Conservation (phyloP, 2,329 filamentous ascomycete genomes). For the Ascochyta rabiei region DNA sequence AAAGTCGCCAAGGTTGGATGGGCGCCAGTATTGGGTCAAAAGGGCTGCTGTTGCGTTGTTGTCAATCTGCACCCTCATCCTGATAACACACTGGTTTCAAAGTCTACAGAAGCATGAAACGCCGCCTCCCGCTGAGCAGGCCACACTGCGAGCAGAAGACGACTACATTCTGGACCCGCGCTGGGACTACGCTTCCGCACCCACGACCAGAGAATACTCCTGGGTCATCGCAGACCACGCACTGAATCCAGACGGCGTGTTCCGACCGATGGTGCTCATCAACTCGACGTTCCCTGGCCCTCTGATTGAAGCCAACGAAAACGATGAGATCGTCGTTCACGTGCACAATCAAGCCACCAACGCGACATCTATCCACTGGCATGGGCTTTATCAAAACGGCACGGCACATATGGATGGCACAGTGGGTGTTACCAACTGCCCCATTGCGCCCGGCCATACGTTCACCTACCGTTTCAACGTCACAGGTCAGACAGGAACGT, state of each 20-base stretch:
- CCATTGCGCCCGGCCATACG: conserved; percentile 59
- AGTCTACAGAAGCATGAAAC: background rate
- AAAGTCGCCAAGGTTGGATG: background rate
- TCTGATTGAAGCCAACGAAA: conserved; percentile 57
- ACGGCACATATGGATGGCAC: conserved; percentile 62
- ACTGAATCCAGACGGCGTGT: conserved; percentile 63
- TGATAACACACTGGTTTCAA: background rate
- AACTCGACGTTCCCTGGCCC: conserved; percentile 50
- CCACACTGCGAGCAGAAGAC: conserved; percentile 30
- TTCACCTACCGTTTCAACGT: conserved; percentile 43
- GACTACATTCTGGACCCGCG: conserved; percentile 59
- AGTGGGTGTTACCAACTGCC: conserved; percentile 56
- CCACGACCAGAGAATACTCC: conserved; percentile 61
- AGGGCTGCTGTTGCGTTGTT: background rate
- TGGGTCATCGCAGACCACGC: conserved; percentile 66
- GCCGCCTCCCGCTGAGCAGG: background rate
- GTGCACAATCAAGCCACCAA: conserved; percentile 61
- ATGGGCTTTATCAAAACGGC: conserved; percentile 62
- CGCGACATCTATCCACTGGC: conserved; percentile 67
- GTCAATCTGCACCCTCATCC: background rate
- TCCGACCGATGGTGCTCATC: conserved; percentile 50
- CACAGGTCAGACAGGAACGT: conserved; percentile 46
- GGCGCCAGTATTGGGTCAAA: background rate
- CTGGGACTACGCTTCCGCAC: conserved; percentile 62
- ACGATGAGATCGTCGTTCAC: conserved; percentile 70